Evolutionary conservation across 768 basidiomycete genomes (phyloP).

Genomic region (Tricholoma hemisulphureum): DNA sequence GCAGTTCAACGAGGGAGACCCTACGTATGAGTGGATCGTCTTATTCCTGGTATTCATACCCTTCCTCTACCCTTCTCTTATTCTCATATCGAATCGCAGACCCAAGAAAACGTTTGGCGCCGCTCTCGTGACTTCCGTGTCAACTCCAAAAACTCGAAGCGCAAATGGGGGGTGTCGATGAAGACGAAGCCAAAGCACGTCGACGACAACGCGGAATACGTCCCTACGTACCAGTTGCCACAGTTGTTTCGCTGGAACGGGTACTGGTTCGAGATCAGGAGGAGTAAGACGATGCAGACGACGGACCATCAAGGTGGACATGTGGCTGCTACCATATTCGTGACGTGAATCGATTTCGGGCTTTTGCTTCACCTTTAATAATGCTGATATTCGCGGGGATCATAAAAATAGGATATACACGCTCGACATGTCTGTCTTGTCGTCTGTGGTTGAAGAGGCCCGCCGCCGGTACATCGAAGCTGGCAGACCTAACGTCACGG

Average conservation of each 20-base stretch:
- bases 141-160: constrained; percentile 37
- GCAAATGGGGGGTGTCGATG: constrained; percentile 35
- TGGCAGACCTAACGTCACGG: constrained; percentile 34
- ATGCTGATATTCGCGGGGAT: neutral
- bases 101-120: constrained; percentile 43
- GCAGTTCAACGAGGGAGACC: constrained; percentile 46
- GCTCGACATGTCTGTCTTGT: constrained; percentile 34
- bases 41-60: constrained; percentile 37
- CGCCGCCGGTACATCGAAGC: constrained; percentile 32
- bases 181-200: constrained; percentile 20
- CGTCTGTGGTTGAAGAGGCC: constrained; percentile 36
- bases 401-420: constrained; percentile 37
- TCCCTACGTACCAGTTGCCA: constrained; percentile 37
- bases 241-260: constrained; percentile 44
- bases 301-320: constrained; percentile 10
- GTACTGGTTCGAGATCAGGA: constrained; percentile 38
- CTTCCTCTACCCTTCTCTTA: neutral
- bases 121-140: constrained; percentile 41
- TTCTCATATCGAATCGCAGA: constrained; percentile 33
- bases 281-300: constrained; percentile 14
- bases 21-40: constrained; percentile 49
- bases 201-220: constrained; percentile 36
- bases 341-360: constrained; percentile 26
- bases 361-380: neutral
- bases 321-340: constrained; percentile 21